phyloP scores from a whole-genome alignment of 2,329 filamentous ascomycete species.

The Colletotrichum truncatum region DNA sequence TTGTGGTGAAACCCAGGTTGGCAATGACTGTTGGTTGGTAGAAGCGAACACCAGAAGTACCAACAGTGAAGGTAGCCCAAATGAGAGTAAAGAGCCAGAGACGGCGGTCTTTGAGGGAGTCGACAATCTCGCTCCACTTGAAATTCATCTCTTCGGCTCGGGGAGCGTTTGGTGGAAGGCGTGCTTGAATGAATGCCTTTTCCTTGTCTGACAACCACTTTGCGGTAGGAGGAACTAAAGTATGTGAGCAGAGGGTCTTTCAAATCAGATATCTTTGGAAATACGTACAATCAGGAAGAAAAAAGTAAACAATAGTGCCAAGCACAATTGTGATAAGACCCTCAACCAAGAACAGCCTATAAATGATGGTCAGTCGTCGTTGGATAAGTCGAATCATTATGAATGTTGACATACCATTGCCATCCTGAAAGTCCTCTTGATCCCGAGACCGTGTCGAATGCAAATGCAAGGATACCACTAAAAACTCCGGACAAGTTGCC shows the following conservation, averaged over 20 bases:
- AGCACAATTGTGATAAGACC: slow-evolving; percentile 56
- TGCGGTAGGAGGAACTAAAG: slow-evolving; percentile 52
- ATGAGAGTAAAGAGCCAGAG: slow-evolving; percentile 56
- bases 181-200: slow-evolving; percentile 57
- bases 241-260: slow-evolving; percentile 48
- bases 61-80: slow-evolving; percentile 54
- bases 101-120: slow-evolving; percentile 48
- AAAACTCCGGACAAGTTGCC: slow-evolving; percentile 52
- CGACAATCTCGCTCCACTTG: slow-evolving; percentile 46
- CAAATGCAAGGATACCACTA: slow-evolving; percentile 53
- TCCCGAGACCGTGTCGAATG: slow-evolving; percentile 49
- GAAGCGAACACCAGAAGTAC: slow-evolving; percentile 50
- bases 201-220: slow-evolving; percentile 55
- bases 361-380: not conserved
- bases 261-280: slow-evolving; percentile 40
- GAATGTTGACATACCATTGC: slow-evolving; percentile 37
- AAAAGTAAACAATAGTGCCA: slow-evolving; percentile 58
- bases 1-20: slow-evolving; percentile 46
- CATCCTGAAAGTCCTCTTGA: slow-evolving; percentile 44
- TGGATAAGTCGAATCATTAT: too few relatives aligned
- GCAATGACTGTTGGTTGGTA: slow-evolving; percentile 54
- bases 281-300: slow-evolving; percentile 61
- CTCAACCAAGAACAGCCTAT: slow-evolving; percentile 52
- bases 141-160: slow-evolving; percentile 51
- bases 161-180: slow-evolving; percentile 54